Base-by-base conservation (phyloP, 257 asterid genomes). In the Solanum rostratum region DNA sequence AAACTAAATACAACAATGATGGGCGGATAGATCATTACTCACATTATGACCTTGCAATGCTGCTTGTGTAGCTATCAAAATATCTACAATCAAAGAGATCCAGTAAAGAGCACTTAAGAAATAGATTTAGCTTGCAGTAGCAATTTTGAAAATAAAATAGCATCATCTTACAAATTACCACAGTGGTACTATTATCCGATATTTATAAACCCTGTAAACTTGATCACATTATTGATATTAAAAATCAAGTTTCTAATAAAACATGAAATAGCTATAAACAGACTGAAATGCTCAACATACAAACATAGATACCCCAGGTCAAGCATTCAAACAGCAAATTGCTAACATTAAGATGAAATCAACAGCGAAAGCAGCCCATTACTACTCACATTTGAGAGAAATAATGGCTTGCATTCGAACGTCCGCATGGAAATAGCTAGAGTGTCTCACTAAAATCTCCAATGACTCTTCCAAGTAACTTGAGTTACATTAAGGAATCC, bases 391-490 rank as follows among this genome's bases (percentile, higher is more conserved):
- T 90, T 95, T 97, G 85, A 97, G 88, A 84, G 96, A 92, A 86
- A 85, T 95, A 83, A 95, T 91, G 84, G 99, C 98, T 91, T 97
- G 99, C 88, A 95, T 97, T 45, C 98, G 96, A 81, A 97, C 99
- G 90, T 94, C 99, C 90, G 94, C 98, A 16, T 97, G 99, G 84
- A 97, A 97, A 90, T 97, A 97, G 46, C 93, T 88, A 5, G 98
- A 90, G 83, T 97, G 99, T 84, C 91, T 92, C 85, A 94, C 88
- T 84, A 97, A 88, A 86, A 95, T 97, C 92, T 91, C 95, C 88
- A 94, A 65, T 65, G 98, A 89, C 90, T 97, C 99, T 85, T 97
- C 98, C 87, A 97, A 90, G 92, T 97, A 96, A 83, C 99, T 96
- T 86, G 76, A 62, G 50, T 84, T 52, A 81, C 79, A 82, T 92